phyloP scores from a whole-genome alignment of 192 early-diverging fungal genomes.

The Radiomyces spectabilis region DNA sequence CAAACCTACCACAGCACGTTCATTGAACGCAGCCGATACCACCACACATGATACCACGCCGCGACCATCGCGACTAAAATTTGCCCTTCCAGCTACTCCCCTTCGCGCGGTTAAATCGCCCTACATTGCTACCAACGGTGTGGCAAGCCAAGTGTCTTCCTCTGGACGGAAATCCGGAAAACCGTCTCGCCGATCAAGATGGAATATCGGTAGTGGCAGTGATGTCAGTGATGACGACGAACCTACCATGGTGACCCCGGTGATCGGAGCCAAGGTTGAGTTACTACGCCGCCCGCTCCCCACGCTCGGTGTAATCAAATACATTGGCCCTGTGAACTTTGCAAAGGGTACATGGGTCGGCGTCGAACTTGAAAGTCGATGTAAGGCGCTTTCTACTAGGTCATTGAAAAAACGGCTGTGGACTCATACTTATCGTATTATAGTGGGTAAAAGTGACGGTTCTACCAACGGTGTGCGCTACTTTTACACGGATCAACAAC shows the following conservation, averaged over 20 bases:
- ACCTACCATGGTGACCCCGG: neutral
- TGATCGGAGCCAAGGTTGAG: constrained; percentile 8
- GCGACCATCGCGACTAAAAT: constrained; percentile 18
- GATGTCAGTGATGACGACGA: neutral
- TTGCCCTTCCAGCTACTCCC: constrained; percentile 21
- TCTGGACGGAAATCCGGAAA: neutral
- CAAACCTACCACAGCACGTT: too few species aligned
- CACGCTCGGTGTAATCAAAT: constrained; percentile 19
- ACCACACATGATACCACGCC: constrained; percentile 5
- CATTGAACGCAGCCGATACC: too few species aligned
- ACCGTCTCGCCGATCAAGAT: neutral
- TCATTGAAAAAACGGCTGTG: too few species aligned
- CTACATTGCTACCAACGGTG: neutral
- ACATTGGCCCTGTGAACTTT: constrained; percentile 19
- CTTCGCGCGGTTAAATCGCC: constrained; percentile 1
- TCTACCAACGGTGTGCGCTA: constrained; percentile 18
- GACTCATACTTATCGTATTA: too few species aligned
- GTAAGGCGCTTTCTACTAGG: too few species aligned
- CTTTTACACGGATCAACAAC: constrained; percentile 16
- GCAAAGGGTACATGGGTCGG: constrained; percentile 17
- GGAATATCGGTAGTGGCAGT: neutral
- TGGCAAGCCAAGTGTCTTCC: neutral
- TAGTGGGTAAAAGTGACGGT: constrained; percentile 24
- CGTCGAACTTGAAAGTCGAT: constrained; percentile 24
- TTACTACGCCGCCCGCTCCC: constrained; percentile 20